Evolutionary conservation across 331 rosid species (phyloP).

Genomic region (Ulmus americana): DNA sequence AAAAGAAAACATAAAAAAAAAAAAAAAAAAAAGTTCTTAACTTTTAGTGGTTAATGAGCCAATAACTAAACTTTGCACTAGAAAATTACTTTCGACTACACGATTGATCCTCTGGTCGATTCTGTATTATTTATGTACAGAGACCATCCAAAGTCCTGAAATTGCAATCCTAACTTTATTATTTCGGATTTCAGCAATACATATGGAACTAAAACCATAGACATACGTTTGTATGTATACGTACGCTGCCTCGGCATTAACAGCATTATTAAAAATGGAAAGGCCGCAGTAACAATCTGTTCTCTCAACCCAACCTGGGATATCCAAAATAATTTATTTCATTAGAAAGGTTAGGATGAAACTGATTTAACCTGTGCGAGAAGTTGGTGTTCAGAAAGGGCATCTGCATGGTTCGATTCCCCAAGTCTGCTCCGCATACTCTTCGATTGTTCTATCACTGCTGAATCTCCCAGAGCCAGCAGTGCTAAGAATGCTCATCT

Average conservation of each 20-base stretch:
- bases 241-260: not conserved
- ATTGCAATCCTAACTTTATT: not conserved
- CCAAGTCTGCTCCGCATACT: slow-evolving; percentile 62
- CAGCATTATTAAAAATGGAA: not conserved
- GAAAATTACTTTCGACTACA: not conserved
- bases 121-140: not conserved
- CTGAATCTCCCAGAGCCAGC: slow-evolving; percentile 72
- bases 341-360: not conserved
- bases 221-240: not conserved
- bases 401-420: slow-evolving; percentile 64
- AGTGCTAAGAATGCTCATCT: slow-evolving; percentile 64
- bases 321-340: not conserved
- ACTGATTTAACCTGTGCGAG: not conserved
- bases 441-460: slow-evolving; percentile 64
- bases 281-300: not conserved
- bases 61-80: too few relatives aligned
- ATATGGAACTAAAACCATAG: not conserved
- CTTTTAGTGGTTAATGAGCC: too few relatives aligned
- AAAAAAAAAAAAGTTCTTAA: too few relatives aligned
- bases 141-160: not conserved
- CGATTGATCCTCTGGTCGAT: not conserved
- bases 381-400: slow-evolving; percentile 36
- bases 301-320: not conserved
- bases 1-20: too few relatives aligned
- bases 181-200: not conserved